Percentiles rank a stretch among this genome's conserved stretches.
Evolutionary conservation across 2,329 filamentous ascomycete species (phyloP).

Genomic region (Ceratocystis alfenasii): DNA sequence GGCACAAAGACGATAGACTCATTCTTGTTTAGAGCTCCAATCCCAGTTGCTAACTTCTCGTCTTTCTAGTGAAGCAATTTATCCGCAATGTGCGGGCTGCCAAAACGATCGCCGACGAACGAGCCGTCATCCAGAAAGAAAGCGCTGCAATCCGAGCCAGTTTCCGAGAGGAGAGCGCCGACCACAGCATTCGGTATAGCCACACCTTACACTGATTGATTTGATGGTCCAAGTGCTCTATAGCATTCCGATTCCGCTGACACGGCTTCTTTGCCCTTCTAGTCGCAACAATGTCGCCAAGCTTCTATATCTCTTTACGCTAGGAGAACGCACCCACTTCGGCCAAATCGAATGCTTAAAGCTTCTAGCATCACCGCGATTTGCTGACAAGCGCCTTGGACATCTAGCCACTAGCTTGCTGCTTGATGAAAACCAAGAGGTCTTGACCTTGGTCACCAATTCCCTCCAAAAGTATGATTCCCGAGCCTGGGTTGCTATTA

Average conservation of each 20-base stretch:
- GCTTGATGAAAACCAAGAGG: conserved; percentile 96
- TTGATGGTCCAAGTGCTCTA: neutral
- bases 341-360: conserved; percentile 99
- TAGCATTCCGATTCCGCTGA: conserved; percentile 6
- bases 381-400: conserved; percentile 92
- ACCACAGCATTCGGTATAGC: conserved; percentile 71
- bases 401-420: conserved; percentile 93
- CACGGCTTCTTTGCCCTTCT: conserved; percentile 22
- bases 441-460: conserved; percentile 92
- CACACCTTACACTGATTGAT: neutral
- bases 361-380: conserved; percentile 87
- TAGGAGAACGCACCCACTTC: conserved; percentile 95
- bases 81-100: conserved; percentile 97
- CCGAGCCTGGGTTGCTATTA: no score
- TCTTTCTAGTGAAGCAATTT: conserved; percentile 81
- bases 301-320: conserved; percentile 91
- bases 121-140: conserved; percentile 97
- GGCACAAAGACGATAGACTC: neutral
- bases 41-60: neutral
- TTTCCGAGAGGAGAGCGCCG: conserved; percentile 91
- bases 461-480: conserved; percentile 77
- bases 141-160: conserved; percentile 94
- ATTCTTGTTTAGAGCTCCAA: neutral
- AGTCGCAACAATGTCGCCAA: conserved; percentile 99
- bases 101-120: conserved; percentile 97